A percentile compares a stretch with the other conserved stretches of the same genome.
Evolutionary conservation across 768 basidiomycete species (phyloP).

Genomic region (Strobilomyces dryophilus): DNA sequence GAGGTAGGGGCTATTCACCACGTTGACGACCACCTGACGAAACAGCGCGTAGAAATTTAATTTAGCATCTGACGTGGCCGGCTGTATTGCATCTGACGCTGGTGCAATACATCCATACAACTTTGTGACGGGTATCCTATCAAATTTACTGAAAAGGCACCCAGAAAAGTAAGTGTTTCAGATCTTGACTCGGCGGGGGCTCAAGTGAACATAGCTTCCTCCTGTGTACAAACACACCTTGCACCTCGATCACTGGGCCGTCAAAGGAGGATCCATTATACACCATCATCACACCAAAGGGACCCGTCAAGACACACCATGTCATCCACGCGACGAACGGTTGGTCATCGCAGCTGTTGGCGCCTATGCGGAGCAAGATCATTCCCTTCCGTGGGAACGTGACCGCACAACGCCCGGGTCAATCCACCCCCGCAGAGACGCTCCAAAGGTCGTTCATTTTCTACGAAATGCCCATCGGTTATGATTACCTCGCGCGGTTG

Average conservation of each 20-base stretch:
- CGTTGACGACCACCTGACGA: not conserved
- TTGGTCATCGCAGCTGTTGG: slow-evolving; percentile 71
- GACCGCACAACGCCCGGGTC: slow-evolving; percentile 58
- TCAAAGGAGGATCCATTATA: slow-evolving; percentile 35
- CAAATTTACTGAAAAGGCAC: slow-evolving; percentile 46
- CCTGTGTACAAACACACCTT: slow-evolving; percentile 59
- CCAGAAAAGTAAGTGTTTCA: slow-evolving; percentile 39
- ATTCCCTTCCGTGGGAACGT: slow-evolving; percentile 57
- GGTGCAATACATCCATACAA: slow-evolving; percentile 70
- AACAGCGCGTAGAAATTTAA: slow-evolving; percentile 39
- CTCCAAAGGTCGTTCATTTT: slow-evolving; percentile 54
- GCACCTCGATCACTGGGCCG: slow-evolving; percentile 44
- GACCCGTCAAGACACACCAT: slow-evolving; percentile 52
- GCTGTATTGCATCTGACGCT: slow-evolving; percentile 50
- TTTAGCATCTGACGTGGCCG: slow-evolving; percentile 41
- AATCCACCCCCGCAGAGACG: slow-evolving; percentile 31
- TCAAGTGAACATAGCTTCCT: slow-evolving; percentile 43
- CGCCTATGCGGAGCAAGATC: slow-evolving; percentile 57
- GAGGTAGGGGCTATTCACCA: slow-evolving; percentile 16
- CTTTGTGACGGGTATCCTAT: slow-evolving; percentile 58
- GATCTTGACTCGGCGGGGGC: not conserved
- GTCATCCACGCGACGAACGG: slow-evolving; percentile 85
- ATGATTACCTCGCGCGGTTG: slow-evolving; percentile 69
- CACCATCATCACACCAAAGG: slow-evolving; percentile 57
- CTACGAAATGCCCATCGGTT: slow-evolving; percentile 40